Conservation (phyloP, 495 filamentous ascomycete species). For the Recurvomyces mirabilis region DNA sequence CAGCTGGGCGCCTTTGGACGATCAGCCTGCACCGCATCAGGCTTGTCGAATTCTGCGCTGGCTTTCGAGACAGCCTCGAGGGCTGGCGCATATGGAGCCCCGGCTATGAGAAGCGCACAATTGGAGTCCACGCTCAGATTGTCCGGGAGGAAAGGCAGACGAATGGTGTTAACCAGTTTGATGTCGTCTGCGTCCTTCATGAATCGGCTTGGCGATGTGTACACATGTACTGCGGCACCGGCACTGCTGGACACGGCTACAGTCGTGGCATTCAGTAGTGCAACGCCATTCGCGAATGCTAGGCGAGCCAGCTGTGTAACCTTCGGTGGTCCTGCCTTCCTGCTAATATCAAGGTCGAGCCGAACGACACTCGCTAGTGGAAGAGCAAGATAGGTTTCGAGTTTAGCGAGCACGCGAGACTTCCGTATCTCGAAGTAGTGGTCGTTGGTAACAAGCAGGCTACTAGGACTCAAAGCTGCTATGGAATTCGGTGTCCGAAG, state of each 20-base stretch:
- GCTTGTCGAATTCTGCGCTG: neutral
- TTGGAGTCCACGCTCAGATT: slow-evolving; percentile 34
- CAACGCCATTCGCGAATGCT: slow-evolving; percentile 31
- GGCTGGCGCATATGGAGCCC: slow-evolving; percentile 32
- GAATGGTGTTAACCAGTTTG: slow-evolving; percentile 17
- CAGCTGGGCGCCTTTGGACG: slow-evolving; percentile 26
- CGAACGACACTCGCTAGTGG: slow-evolving; percentile 32
- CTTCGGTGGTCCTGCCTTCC: neutral
- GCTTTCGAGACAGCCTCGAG: slow-evolving; percentile 24
- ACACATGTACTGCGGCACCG: slow-evolving; percentile 29
- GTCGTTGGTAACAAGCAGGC: slow-evolving; percentile 27
- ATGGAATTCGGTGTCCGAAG: slow-evolving; percentile 25
- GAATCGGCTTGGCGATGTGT: slow-evolving; percentile 19
- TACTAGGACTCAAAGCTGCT: slow-evolving; percentile 10
- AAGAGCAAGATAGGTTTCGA: slow-evolving; percentile 32
- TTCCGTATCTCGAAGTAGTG: slow-evolving; percentile 20
- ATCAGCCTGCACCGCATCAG: slow-evolving; percentile 19
- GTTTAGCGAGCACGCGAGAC: slow-evolving; percentile 12
- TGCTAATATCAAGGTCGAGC: slow-evolving; percentile 26
- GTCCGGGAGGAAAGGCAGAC: slow-evolving; percentile 30
- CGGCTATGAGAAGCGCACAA: slow-evolving; percentile 33
- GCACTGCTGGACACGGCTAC: slow-evolving; percentile 33
- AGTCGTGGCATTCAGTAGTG: slow-evolving; percentile 30
- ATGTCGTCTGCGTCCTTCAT: slow-evolving; percentile 15
- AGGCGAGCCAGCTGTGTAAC: slow-evolving; percentile 13